phyloP scores from a whole-genome alignment of 305 asterid species.

The Fraxinus floribunda region DNA sequence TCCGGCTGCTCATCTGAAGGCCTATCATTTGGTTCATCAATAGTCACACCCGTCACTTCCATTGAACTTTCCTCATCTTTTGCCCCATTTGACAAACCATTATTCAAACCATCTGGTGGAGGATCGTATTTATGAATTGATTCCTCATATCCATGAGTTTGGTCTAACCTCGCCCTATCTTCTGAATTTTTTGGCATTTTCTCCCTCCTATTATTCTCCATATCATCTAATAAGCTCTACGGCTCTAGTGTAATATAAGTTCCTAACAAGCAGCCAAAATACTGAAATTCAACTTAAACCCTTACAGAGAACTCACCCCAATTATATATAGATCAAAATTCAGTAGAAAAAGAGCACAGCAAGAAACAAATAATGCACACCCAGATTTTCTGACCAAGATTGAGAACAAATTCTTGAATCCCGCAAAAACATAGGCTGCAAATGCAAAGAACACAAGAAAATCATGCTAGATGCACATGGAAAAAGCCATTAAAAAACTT shows the following conservation, averaged over 20 bases:
- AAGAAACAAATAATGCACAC: conserved; percentile 9
- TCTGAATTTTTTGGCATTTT: conserved; percentile 25
- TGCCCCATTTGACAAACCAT: conserved; percentile 21
- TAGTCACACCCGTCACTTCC: conserved; percentile 24
- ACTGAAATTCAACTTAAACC: conserved; percentile 19
- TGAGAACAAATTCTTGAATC: conserved; percentile 20
- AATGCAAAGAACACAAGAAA: conserved; percentile 30
- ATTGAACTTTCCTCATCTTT: background rate
- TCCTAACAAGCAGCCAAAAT: conserved; percentile 8
- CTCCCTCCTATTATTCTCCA: conserved; percentile 50
- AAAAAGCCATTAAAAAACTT: conserved; percentile 13
- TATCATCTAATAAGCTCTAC: conserved; percentile 37
- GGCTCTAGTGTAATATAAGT: conserved; percentile 18
- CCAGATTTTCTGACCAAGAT: conserved; percentile 21
- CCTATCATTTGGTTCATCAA: conserved; percentile 24
- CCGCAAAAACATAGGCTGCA: conserved; percentile 25
- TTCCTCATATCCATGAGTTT: conserved; percentile 21
- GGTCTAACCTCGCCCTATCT: conserved; percentile 25
- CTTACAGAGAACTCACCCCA: conserved; percentile 21
- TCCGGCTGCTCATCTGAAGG: conserved; percentile 43
- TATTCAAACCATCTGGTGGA: background rate
- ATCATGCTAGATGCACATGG: conserved; percentile 6
- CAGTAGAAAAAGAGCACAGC: conserved; percentile 12
- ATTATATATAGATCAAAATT: conserved; percentile 18
- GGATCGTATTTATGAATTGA: conserved; percentile 12